A percentile compares a stretch with the other conserved stretches of the same genome.
Evolutionary conservation across 208 protist species (phyloP).

Genomic region (Leishmania tarentolae): DNA sequence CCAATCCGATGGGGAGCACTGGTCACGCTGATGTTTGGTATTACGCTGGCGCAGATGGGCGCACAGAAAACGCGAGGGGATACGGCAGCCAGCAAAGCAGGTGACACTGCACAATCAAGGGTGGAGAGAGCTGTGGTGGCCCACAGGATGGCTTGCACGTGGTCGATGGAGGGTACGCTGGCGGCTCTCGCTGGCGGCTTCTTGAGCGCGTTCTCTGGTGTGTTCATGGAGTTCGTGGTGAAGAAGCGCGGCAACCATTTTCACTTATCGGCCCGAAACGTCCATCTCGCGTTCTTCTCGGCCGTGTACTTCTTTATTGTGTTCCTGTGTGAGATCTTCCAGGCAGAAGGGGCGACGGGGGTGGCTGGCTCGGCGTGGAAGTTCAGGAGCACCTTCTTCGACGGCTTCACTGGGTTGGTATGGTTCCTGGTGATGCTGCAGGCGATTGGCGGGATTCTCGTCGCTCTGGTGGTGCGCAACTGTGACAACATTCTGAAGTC

Average conservation of each 20-base stretch:
- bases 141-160: conserved; percentile 10
- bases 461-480: conserved; percentile 71
- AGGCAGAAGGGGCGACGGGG: not conserved
- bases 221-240: conserved; percentile 63
- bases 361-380: not conserved
- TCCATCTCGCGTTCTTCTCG: conserved; percentile 52
- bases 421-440: conserved; percentile 66
- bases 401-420: conserved; percentile 53
- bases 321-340: not conserved
- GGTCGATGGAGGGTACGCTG: conserved; percentile 35
- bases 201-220: conserved; percentile 54
- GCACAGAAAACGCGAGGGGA: conserved; percentile 13
- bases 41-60: conserved; percentile 46
- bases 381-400: conserved; percentile 41
- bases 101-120: not conserved
- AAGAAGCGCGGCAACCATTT: conserved; percentile 44
- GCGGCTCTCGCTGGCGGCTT: conserved; percentile 36
- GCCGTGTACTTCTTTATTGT: conserved; percentile 31
- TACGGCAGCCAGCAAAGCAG: not conserved
- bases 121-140: not conserved
- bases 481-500: conserved; percentile 79
- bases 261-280: conserved; percentile 33
- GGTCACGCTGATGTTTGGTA: conserved; percentile 40
- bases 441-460: conserved; percentile 55
- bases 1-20: conserved; percentile 51